Base-by-base conservation (phyloP, 768 basidiomycete species). In the Macrolepiota dolichaula region DNA sequence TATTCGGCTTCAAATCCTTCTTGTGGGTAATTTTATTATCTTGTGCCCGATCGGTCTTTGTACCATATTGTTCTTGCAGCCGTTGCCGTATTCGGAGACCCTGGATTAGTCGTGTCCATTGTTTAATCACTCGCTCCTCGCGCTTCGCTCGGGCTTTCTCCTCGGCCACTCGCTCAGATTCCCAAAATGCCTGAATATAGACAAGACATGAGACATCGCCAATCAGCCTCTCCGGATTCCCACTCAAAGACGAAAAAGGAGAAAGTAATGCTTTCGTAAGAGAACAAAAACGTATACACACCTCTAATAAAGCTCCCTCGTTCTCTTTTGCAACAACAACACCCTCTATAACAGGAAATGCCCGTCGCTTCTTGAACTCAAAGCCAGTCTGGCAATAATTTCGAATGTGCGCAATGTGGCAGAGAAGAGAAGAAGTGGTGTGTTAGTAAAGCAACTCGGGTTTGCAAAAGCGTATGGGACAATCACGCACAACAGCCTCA, bases 311-410 rank as follows among this genome's bases (percentile, higher is more conserved):
- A 3, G 80, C 71, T 1, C 78, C 76, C 70, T 94, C 90, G 64
- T 92, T 85, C 72, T 96, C 94, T 40, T 79, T 79, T 15, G 96
- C 92, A 27, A 94, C 80, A 27, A 98, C 94, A 2, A 99, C 81
- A 11, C 96, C 96, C 56, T 87, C 84, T 35, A 96, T 76, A 61
- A 93, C 78, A 3, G 96, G 96, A 61, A 85, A 85, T 0, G 97
- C 96, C 54, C 89, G 83, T 35, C 92, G 88, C 72, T 96, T 95
- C 70, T 87, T 93, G 77, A 98, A 99, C 73, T 98, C 96, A 72
- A 98, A 99, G 13, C 95, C 91, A 60, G 88, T 94, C 96, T 98
- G 61, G 51, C 19, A 32, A 56, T n/a, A n/a, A 53, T n/a, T n/a
- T 44, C 12, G 42, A 44, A 44, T 7, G n/a, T n/a, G 19, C 42